A percentile compares a stretch with the other conserved stretches of the same genome.
These are phyloP conservation scores for Kickxella alabastrina DNA, from an alignment of 192 early-diverging fungal species.

Conservation along the genomic window DNA sequence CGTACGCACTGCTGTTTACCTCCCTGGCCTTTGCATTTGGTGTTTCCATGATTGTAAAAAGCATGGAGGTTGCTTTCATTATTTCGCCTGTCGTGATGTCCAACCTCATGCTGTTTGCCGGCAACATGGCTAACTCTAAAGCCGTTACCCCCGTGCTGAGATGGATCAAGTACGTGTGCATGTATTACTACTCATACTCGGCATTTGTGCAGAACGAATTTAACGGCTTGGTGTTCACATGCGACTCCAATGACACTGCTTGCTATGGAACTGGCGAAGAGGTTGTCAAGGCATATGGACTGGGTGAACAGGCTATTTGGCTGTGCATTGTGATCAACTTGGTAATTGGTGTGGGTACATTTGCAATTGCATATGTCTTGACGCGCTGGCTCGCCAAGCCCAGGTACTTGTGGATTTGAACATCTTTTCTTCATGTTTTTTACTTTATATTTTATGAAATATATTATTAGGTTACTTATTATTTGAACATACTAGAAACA, in stretches of 20 bases:
- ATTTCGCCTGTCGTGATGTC: constrained; percentile 3
- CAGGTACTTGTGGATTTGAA: constrained; percentile 7
- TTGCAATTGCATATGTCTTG: not conserved
- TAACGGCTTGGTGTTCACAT: constrained; percentile 7
- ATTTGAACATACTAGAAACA: too few relatives aligned
- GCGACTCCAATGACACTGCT: not conserved
- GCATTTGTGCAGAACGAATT: constrained; percentile 17
- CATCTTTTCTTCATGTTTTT: too few relatives aligned
- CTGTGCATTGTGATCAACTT: constrained; percentile 1
- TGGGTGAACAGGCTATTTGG: not conserved
- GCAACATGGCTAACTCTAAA: constrained; percentile 10
- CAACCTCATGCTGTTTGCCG: constrained; percentile 10
- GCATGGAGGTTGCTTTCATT: constrained; percentile 8
- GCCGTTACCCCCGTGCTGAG: constrained; percentile 14
- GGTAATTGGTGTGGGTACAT: not conserved
- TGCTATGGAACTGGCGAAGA: constrained; percentile 7
- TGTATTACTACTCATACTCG: constrained; percentile 8
- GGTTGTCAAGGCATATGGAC: constrained; percentile 1
- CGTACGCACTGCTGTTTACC: not conserved
- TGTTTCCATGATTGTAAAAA: not conserved
- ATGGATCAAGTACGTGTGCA: constrained; percentile 11
- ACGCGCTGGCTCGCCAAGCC: constrained; percentile 5
- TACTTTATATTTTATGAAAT: not conserved
- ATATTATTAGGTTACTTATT: not conserved
- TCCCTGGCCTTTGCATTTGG: constrained; percentile 9